Conservation (phyloP, 768 basidiomycete species). For the Podaxis mareebaensis region DNA sequence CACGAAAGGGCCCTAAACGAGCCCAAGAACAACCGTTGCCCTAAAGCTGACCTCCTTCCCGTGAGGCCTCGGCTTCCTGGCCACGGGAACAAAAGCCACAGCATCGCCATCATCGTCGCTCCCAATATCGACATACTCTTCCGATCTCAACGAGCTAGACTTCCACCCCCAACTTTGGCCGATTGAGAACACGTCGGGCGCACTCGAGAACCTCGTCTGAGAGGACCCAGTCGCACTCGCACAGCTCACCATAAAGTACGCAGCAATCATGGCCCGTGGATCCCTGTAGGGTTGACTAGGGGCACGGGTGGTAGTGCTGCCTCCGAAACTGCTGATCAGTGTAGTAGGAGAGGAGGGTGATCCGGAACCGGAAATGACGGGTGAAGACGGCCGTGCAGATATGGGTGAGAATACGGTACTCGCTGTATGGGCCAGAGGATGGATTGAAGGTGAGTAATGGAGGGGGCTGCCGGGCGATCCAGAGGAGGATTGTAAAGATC, state of each 20-base stretch:
- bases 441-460: slow-evolving; percentile 48
- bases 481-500: slow-evolving; percentile 10
- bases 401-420: slow-evolving; percentile 33
- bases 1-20: slow-evolving; percentile 45
- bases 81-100: slow-evolving; percentile 17
- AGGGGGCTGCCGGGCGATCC: slow-evolving; percentile 26
- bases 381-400: slow-evolving; percentile 26
- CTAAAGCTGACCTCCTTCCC: slow-evolving; percentile 65
- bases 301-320: slow-evolving; percentile 23
- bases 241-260: slow-evolving; percentile 85
- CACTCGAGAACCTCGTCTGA: slow-evolving; percentile 80
- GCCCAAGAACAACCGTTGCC: slow-evolving; percentile 76
- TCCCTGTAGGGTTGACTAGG: slow-evolving; percentile 77
- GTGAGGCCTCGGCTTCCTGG: slow-evolving; percentile 22
- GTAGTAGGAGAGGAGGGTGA: slow-evolving; percentile 25
- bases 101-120: slow-evolving; percentile 27
- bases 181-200: slow-evolving; percentile 82
- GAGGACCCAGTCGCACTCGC: slow-evolving; percentile 79
- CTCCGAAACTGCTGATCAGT: slow-evolving; percentile 3
- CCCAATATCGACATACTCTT: slow-evolving; percentile 49
- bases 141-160: slow-evolving; percentile 48
- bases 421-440: slow-evolving; percentile 43
- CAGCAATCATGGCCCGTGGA: slow-evolving; percentile 66
- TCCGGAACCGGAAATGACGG: slow-evolving; percentile 19
- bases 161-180: slow-evolving; percentile 97